Evolutionary conservation across 768 basidiomycete genomes (phyloP).

Genomic region (Termitomyces sp.): DNA sequence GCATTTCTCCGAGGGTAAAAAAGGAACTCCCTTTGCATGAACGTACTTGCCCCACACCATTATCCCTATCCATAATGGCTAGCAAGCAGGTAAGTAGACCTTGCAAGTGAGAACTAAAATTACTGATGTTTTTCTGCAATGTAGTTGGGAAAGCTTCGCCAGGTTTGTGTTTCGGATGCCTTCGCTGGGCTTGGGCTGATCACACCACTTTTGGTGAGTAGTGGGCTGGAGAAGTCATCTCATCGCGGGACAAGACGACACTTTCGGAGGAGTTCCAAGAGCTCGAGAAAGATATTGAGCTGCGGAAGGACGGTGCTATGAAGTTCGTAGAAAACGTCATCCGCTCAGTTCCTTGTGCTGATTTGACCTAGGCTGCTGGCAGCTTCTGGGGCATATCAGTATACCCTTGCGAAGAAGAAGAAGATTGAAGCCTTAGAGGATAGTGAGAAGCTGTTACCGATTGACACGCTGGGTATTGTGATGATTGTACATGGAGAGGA

Average conservation of each 20-base stretch:
- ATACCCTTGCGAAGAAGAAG: slow-evolving; percentile 71
- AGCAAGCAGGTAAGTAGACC: slow-evolving; percentile 50
- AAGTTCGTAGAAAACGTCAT: slow-evolving; percentile 42
- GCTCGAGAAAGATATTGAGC: slow-evolving; percentile 79
- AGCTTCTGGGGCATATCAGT: slow-evolving; percentile 69
- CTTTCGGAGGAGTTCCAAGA: slow-evolving; percentile 76
- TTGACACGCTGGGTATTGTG: slow-evolving; percentile 78
- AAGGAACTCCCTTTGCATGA: background rate
- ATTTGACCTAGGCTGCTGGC: slow-evolving; percentile 48
- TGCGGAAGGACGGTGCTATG: slow-evolving; percentile 66
- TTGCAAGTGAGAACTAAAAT: background rate
- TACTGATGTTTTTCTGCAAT: background rate
- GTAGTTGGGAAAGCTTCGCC: slow-evolving; percentile 73
- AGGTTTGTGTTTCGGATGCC: slow-evolving; percentile 36
- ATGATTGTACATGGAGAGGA: slow-evolving; percentile 86
- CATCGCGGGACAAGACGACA: slow-evolving; percentile 73
- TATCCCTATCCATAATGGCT: slow-evolving; percentile 37
- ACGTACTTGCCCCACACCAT: slow-evolving; percentile 2
- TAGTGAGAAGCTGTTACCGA: slow-evolving; percentile 64
- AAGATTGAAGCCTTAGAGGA: slow-evolving; percentile 56
- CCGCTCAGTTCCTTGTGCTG: background rate
- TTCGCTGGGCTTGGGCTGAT: slow-evolving; percentile 15
- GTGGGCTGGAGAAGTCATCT: slow-evolving; percentile 91
- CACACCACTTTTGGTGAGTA: slow-evolving; percentile 32
- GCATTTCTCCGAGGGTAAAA: background rate